phyloP scores from a whole-genome alignment of 192 early-diverging fungal genomes.

The Allomyces macrogynus region DNA sequence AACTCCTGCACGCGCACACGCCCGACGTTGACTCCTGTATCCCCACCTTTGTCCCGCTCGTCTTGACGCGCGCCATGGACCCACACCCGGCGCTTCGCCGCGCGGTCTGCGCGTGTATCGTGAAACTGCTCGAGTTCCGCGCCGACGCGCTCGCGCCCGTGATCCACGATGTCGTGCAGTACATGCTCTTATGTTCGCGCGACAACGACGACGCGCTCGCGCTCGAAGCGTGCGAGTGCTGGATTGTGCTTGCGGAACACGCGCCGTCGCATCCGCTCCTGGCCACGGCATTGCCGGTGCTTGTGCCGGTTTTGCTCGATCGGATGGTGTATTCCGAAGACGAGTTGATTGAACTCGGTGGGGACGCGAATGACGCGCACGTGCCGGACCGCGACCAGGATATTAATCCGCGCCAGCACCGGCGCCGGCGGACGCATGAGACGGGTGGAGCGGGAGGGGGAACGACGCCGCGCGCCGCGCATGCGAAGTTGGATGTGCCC shows the following conservation, averaged over 20 bases:
- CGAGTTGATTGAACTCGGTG: conserved; percentile 34
- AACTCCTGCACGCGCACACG: conserved; percentile 42
- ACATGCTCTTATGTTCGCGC: conserved; percentile 79
- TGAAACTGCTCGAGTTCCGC: conserved; percentile 65
- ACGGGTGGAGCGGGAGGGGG: too few species aligned
- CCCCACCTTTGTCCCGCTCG: conserved; percentile 45
- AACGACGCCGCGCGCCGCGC: too few species aligned
- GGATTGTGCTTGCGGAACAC: conserved; percentile 91
- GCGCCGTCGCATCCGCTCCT: conserved; percentile 51
- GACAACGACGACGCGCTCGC: conserved; percentile 59
- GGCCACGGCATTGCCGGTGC: conserved; percentile 43
- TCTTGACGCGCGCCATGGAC: conserved; percentile 76
- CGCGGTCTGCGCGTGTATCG: conserved; percentile 82
- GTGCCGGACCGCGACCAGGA: conserved; percentile 78
- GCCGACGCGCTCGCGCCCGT: conserved; percentile 72
- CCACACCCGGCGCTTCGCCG: conserved; percentile 62
- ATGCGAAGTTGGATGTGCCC: too few species aligned
- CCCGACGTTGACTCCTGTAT: conserved; percentile 38
- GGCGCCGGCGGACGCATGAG: conserved; percentile 10
- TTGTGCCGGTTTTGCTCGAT: conserved; percentile 80
- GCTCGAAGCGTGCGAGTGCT: conserved; percentile 96
- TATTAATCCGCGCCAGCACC: conserved; percentile 86
- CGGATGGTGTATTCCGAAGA: conserved; percentile 94
- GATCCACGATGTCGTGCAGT: conserved; percentile 72
- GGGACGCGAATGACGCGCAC: conserved; percentile 60